Percentiles rank a stretch among this genome's conserved stretches.
Conservation (phyloP, 148 eudicot genomes). For the Vaccinium corymbosum region DNA sequence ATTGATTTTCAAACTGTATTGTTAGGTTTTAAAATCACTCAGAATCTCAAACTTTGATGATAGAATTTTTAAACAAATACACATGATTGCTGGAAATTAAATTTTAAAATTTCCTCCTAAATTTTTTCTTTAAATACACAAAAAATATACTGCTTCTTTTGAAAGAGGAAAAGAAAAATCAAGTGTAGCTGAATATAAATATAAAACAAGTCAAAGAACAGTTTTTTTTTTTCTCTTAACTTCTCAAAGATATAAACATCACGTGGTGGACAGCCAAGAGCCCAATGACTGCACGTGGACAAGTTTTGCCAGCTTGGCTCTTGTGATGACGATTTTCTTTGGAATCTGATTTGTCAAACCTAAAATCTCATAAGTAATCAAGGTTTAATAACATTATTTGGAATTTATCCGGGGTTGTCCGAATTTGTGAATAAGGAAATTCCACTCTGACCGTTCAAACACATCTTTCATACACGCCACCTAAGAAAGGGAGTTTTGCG, state of each 20-base stretch:
- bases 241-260: not conserved
- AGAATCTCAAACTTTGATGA: not conserved
- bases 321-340: not conserved
- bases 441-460: too few species aligned
- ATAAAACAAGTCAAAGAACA: not conserved
- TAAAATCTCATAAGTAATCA: too few species aligned
- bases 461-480: too few species aligned
- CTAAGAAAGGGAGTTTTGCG: too few species aligned
- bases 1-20: not conserved
- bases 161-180: too few species aligned
- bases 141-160: not conserved
- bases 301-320: not conserved
- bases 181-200: too few species aligned
- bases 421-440: too few species aligned
- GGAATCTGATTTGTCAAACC: too few species aligned
- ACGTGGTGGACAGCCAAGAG: not conserved
- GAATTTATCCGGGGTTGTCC: too few species aligned
- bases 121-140: not conserved
- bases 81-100: not conserved
- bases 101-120: not conserved
- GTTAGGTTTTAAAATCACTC: not conserved
- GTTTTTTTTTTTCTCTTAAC: too few species aligned
- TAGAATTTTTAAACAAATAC: not conserved
- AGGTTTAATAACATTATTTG: too few species aligned
- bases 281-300: not conserved